Conservation (phyloP, 2,329 filamentous ascomycete species). For the Paramyrothecium sp. region DNA sequence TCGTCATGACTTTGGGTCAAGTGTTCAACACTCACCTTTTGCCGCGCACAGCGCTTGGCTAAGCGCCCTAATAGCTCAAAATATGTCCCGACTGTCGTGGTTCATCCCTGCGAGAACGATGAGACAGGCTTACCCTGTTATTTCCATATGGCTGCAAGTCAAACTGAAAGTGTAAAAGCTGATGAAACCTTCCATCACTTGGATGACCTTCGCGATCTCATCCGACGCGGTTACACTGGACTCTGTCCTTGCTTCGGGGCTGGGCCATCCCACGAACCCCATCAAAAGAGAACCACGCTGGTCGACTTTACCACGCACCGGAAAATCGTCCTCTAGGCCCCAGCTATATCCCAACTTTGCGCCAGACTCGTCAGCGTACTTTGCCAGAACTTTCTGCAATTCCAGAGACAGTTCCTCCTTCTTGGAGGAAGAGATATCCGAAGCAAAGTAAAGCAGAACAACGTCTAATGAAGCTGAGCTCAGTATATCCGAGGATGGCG, state of each 20-base stretch:
- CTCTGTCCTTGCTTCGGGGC: background rate
- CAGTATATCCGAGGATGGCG: slow-evolving; percentile 7
- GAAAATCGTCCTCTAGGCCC: slow-evolving; percentile 9
- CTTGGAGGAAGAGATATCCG: background rate
- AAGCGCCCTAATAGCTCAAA: no score
- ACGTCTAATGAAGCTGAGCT: background rate
- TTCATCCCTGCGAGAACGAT: no score
- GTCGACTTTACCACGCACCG: background rate
- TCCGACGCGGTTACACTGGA: no score
- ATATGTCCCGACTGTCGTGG: no score
- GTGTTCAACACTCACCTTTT: no score
- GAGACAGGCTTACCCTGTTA: no score
- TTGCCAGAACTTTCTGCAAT: background rate
- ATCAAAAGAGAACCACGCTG: background rate
- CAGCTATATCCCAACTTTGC: slow-evolving; percentile 1
- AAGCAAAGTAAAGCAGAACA: slow-evolving; percentile 4
- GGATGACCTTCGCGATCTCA: no score
- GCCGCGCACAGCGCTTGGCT: no score
- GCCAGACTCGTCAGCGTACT: background rate
- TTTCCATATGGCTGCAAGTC: no score
- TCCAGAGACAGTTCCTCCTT: background rate
- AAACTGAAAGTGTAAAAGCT: no score
- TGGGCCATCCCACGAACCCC: slow-evolving; percentile 3
- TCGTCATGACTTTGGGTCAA: no score
- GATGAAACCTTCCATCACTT: no score